Percentiles rank a stretch among this genome's conserved stretches.
Conservation (phyloP, 495 filamentous ascomycete genomes). For the Aeminium ludgeri region DNA sequence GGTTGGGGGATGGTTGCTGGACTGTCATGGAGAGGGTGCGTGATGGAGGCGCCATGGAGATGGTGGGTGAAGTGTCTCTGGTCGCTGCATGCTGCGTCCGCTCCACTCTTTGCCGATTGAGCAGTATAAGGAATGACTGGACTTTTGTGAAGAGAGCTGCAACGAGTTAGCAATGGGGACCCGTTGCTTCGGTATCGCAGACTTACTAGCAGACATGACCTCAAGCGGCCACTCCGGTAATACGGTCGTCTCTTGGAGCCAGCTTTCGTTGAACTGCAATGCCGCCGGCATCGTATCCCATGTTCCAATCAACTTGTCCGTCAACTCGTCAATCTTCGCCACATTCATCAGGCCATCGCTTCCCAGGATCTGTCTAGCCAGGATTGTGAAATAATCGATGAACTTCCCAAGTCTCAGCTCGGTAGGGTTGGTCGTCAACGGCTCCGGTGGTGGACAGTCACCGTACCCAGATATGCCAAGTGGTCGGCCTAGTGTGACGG, state of each 20-base stretch:
- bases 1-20: not conserved
- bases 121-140: conserved; percentile 30
- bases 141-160: conserved; percentile 28
- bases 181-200: not conserved
- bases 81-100: conserved; percentile 15
- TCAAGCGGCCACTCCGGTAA: conserved; percentile 31
- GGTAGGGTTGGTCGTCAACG: conserved; percentile 25
- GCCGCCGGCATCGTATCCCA: conserved; percentile 29
- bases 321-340: conserved; percentile 30
- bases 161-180: not conserved
- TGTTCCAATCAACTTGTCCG: conserved; percentile 25
- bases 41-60: conserved; percentile 1
- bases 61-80: conserved; percentile 1
- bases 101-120: conserved; percentile 30
- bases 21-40: not conserved
- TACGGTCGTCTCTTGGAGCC: conserved; percentile 24
- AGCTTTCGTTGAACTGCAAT: conserved; percentile 30
- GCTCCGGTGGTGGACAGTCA: conserved; percentile 30
- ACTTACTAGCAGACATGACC: conserved; percentile 26
- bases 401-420: conserved; percentile 27
- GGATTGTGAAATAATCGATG: conserved; percentile 29
- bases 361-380: conserved; percentile 30
- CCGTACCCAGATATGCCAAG: conserved; percentile 32
- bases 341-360: conserved; percentile 24
- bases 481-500: conserved; percentile 31